Evolutionary conservation across 352 stramenopile species (phyloP).

Genomic region (Phytopythium ostracodes): DNA sequence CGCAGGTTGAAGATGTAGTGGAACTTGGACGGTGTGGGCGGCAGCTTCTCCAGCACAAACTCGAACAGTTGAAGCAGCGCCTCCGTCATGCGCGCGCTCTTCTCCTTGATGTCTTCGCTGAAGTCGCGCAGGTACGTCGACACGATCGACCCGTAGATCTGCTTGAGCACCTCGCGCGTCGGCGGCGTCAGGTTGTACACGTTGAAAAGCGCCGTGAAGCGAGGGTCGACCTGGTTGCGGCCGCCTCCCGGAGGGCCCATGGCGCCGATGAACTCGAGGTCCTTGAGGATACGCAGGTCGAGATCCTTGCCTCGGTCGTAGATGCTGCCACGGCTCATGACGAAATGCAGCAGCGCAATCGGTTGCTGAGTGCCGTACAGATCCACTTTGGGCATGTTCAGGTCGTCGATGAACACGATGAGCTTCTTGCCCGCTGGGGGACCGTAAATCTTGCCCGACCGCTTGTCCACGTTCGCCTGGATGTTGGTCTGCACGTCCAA

Average conservation of each 20-base stretch:
- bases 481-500: conserved; percentile 93
- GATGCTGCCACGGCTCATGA: conserved; percentile 89
- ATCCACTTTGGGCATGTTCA: conserved; percentile 97
- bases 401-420: conserved; percentile 94
- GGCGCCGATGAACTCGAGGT: conserved; percentile 92
- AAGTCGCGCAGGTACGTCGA: conserved; percentile 89
- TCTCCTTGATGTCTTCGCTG: conserved; percentile 74
- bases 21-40: conserved; percentile 93
- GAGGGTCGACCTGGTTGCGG: conserved; percentile 92
- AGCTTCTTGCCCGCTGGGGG: conserved; percentile 92
- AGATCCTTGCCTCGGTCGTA: conserved; percentile 96
- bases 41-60: conserved; percentile 88
- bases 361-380: conserved; percentile 95
- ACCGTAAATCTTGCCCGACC: conserved; percentile 93
- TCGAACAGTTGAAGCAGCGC: conserved; percentile 88
- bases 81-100: conserved; percentile 80
- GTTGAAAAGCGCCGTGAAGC: conserved; percentile 94
- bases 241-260: conserved; percentile 95
- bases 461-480: conserved; percentile 95
- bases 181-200: conserved; percentile 95
- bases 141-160: conserved; percentile 94
- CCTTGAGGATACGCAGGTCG: conserved; percentile 91
- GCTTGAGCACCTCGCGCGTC: conserved; percentile 85
- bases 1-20: conserved; percentile 98
- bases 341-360: conserved; percentile 93